These are phyloP conservation scores for Colletotrichum eremochloae DNA, from an alignment of 2,329 filamentous ascomycete species.

Conservation along the genomic window DNA sequence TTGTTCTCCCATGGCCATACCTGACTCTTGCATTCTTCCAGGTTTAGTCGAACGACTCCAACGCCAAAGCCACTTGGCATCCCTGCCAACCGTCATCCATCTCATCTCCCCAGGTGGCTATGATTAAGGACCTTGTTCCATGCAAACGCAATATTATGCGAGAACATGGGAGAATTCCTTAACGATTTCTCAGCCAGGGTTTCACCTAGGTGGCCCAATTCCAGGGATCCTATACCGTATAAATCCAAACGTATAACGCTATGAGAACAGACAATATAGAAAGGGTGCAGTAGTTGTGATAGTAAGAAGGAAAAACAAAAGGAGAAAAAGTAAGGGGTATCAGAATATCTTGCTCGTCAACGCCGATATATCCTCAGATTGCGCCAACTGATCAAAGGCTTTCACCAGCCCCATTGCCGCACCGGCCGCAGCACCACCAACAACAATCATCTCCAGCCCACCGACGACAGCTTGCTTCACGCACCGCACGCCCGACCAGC, in stretches of 20 bases:
- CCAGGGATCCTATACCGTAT: background rate
- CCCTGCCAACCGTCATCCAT: slow-evolving; percentile 2
- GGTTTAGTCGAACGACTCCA: background rate
- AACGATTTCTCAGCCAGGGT: background rate
- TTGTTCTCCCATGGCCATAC: background rate
- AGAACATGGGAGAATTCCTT: slow-evolving; percentile 17
- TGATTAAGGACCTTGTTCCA: background rate
- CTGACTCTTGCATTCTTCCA: background rate
- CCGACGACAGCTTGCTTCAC: slow-evolving; percentile 46
- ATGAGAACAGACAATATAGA: background rate
- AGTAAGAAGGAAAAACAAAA: background rate
- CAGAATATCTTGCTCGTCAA: slow-evolving; percentile 28
- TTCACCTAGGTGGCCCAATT: background rate
- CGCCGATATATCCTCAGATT: slow-evolving; percentile 29
- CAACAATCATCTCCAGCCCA: slow-evolving; percentile 57
- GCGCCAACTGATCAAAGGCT: slow-evolving; percentile 42
- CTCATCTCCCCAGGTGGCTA: background rate
- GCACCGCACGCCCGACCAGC: slow-evolving; percentile 41
- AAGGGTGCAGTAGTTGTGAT: background rate
- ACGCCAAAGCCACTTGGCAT: slow-evolving; percentile 8
- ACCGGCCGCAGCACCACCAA: slow-evolving; percentile 54
- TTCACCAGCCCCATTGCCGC: slow-evolving; percentile 56
- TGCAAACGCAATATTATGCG: slow-evolving; percentile 30
- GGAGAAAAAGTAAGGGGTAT: background rate
- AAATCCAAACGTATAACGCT: background rate